Percentiles rank a stretch among this genome's conserved stretches.
Conservation (phyloP, 352 stramenopile genomes). For the Pythium insidiosum region DNA sequence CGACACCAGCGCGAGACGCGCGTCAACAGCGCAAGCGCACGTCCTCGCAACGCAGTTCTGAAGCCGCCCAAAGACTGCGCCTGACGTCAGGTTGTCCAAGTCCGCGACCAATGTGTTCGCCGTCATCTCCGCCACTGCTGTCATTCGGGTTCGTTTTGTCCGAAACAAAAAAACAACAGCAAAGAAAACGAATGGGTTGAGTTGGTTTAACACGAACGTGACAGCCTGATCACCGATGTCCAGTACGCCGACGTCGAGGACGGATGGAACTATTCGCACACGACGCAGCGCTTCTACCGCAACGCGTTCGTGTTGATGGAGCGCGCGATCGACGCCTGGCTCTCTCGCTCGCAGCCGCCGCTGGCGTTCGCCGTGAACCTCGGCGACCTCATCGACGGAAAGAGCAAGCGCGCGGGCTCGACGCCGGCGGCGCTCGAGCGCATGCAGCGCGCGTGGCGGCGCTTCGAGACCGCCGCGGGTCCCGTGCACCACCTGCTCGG, state of each 20-base stretch:
- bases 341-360: slow-evolving; percentile 10
- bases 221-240: slow-evolving; percentile 61
- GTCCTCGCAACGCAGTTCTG: no score
- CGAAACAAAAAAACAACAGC: no score
- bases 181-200: no score
- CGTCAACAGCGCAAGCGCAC: no score
- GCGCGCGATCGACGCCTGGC: slow-evolving; percentile 38
- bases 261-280: slow-evolving; percentile 70
- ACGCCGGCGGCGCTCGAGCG: slow-evolving; percentile 36
- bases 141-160: slow-evolving; percentile 36
- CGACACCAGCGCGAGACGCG: no score
- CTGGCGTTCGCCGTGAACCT: slow-evolving; percentile 69
- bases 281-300: slow-evolving; percentile 60
- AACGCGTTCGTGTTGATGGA: slow-evolving; percentile 46
- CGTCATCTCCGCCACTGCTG: slow-evolving; percentile 33
- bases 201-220: background rate
- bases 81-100: no score
- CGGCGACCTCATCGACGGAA: slow-evolving; percentile 76
- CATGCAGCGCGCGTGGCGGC: slow-evolving; percentile 25
- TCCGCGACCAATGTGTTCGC: no score
- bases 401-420: slow-evolving; percentile 42
- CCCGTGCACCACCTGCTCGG: slow-evolving; percentile 70
- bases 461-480: slow-evolving; percentile 34
- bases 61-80: no score
- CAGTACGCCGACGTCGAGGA: slow-evolving; percentile 80